Evolutionary conservation across 1,284 basidiomycete genomes (phyloP).

Genomic region (Ganoderma boninense): DNA sequence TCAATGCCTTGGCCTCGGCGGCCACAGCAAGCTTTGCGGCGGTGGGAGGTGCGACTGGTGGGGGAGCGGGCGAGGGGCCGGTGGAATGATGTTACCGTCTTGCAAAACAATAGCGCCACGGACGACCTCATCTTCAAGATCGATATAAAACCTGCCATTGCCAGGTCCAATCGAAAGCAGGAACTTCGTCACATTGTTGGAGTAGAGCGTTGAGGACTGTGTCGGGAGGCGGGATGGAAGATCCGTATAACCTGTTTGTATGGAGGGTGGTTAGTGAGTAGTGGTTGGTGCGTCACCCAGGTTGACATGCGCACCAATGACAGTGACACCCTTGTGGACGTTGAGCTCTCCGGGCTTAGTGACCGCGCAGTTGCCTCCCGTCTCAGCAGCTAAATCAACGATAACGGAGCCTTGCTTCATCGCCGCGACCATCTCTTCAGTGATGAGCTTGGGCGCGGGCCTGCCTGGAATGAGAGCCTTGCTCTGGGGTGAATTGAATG

Average conservation of each 20-base stretch:
- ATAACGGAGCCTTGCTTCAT: slow-evolving; percentile 91
- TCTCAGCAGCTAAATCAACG: slow-evolving; percentile 86
- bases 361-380: slow-evolving; percentile 85
- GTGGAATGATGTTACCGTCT: slow-evolving; percentile 70
- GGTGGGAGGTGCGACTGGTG: slow-evolving; percentile 59
- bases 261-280: background rate
- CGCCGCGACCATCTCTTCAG: slow-evolving; percentile 81
- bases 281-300: background rate
- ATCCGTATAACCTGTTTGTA: slow-evolving; percentile 73
- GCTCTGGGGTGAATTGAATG: background rate
- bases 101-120: slow-evolving; percentile 83
- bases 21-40: slow-evolving; percentile 61
- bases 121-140: slow-evolving; percentile 84
- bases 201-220: slow-evolving; percentile 87
- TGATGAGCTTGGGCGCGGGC: slow-evolving; percentile 85
- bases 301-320: slow-evolving; percentile 63
- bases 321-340: slow-evolving; percentile 76
- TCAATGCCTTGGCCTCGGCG: slow-evolving; percentile 65
- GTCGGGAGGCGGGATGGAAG: slow-evolving; percentile 85
- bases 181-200: slow-evolving; percentile 91
- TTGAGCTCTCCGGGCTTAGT: slow-evolving; percentile 78
- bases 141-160: slow-evolving; percentile 67
- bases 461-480: slow-evolving; percentile 84
- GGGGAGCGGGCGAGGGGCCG: slow-evolving; percentile 70
- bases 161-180: slow-evolving; percentile 71